These are phyloP conservation scores for Coffea humblotiana DNA, from an alignment of 305 asterid genomes.

Conservation along the genomic window DNA sequence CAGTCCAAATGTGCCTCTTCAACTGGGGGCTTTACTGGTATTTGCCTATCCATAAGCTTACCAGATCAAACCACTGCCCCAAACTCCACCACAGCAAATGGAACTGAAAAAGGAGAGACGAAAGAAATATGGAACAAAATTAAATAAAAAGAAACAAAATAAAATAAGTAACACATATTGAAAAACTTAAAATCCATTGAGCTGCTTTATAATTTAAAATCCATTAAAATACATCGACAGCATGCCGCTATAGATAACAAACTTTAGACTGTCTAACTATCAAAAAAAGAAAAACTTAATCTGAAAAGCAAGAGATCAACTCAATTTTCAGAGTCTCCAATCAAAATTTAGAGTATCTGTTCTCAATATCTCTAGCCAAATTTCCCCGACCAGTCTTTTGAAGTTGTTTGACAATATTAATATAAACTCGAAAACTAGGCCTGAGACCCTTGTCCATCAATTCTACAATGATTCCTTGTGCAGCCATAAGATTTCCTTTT, in stretches of 20 bases:
- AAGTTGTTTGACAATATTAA: conserved; percentile 45
- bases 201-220: background rate
- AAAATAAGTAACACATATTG: background rate
- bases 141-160: background rate
- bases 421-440: conserved; percentile 55
- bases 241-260: background rate
- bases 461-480: conserved; percentile 48
- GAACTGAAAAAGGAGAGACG: background rate
- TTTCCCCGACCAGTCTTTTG: conserved; percentile 37
- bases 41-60: background rate
- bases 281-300: background rate
- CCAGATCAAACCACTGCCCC: background rate
- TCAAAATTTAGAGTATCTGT: conserved; percentile 42
- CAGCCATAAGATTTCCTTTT: conserved; percentile 54
- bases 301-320: background rate
- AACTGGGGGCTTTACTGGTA: background rate
- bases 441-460: conserved; percentile 71
- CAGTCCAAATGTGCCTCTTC: background rate
- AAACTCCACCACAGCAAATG: background rate
- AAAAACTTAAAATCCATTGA: background rate
- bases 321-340: background rate
- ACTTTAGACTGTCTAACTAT: background rate
- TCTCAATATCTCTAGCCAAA: conserved; percentile 50
- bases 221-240: background rate
- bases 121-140: background rate